Conservation (phyloP, 495 filamentous ascomycete species). For the Aspergillus affinis region DNA sequence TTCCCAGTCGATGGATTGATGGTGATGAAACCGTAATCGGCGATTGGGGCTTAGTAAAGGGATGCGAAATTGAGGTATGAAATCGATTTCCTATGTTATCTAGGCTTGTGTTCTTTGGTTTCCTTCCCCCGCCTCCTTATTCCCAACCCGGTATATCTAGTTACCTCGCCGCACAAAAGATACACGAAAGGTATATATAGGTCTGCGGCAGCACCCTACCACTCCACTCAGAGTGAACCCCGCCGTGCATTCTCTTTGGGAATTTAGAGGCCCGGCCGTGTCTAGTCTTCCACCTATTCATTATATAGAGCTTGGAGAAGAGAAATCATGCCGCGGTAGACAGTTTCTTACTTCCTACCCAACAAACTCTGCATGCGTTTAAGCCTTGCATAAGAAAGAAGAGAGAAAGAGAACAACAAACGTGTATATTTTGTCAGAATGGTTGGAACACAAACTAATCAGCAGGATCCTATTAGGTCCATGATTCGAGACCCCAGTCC, state of each 20-base stretch:
- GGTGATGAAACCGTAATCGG: slow-evolving; percentile 36
- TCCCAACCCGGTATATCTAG: neutral
- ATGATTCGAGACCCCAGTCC: slow-evolving; percentile 71
- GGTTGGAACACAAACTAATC: neutral
- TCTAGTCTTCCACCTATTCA: no score
- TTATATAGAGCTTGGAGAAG: neutral
- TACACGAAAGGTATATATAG: neutral
- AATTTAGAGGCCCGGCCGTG: no score
- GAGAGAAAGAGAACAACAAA: neutral
- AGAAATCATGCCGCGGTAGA: neutral
- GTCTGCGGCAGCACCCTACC: neutral
- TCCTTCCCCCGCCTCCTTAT: neutral
- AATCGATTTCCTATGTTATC: neutral
- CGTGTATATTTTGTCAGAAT: neutral
- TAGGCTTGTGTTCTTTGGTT: neutral
- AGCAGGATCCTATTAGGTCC: slow-evolving; percentile 55
- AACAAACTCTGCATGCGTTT: no score
- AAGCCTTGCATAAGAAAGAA: no score
- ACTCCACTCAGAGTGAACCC: no score
- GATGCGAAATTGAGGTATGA: slow-evolving; percentile 45
- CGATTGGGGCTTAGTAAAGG: slow-evolving; percentile 41
- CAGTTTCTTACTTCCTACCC: no score
- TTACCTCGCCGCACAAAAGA: neutral
- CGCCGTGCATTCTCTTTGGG: neutral
- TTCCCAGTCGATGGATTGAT: slow-evolving; percentile 40